Conservation (phyloP, 495 filamentous ascomycete genomes). For the Penicillium desertorum region DNA sequence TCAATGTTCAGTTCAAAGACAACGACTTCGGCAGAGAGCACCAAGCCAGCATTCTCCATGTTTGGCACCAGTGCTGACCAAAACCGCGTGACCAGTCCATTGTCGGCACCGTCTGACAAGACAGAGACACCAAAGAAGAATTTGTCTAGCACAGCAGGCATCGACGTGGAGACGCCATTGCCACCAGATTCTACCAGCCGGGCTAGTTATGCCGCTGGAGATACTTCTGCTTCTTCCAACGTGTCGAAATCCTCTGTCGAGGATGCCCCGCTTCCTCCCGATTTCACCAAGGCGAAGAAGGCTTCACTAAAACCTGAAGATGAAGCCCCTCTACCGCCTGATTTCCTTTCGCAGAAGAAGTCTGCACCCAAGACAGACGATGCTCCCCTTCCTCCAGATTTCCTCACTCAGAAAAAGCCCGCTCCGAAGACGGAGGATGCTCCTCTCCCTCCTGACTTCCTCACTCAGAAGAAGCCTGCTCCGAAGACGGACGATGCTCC, state of each 20-base stretch:
- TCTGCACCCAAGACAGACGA: conserved; percentile 44
- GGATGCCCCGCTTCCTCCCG: conserved; percentile 39
- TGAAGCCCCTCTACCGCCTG: conserved; percentile 43
- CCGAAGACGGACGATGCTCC: conserved; percentile 53
- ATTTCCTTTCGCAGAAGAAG: conserved; percentile 29
- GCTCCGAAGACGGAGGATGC: too few species aligned
- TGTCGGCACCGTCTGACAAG: conserved; percentile 42
- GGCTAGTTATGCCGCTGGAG: conserved; percentile 59
- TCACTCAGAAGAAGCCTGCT: conserved; percentile 21
- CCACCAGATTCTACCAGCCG: conserved; percentile 78
- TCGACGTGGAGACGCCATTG: conserved; percentile 55
- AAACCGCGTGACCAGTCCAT: conserved; percentile 29
- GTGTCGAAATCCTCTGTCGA: conserved; percentile 49
- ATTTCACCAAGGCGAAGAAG: conserved; percentile 22
- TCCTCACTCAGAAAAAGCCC: conserved; percentile 19
- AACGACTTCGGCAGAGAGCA: conserved; percentile 33
- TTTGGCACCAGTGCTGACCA: conserved; percentile 35
- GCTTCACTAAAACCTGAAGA: conserved; percentile 3
- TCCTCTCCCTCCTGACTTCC: conserved; percentile 19
- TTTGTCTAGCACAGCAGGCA: conserved; percentile 20
- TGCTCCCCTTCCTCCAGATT: conserved; percentile 33
- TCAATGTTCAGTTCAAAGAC: conserved; percentile 41
- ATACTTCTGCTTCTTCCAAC: conserved; percentile 68
- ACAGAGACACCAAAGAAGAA: conserved; percentile 33
- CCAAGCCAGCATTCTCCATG: conserved; percentile 37